phyloP scores from a whole-genome alignment of 768 basidiomycete genomes.

The Leccinum ochraceum region DNA sequence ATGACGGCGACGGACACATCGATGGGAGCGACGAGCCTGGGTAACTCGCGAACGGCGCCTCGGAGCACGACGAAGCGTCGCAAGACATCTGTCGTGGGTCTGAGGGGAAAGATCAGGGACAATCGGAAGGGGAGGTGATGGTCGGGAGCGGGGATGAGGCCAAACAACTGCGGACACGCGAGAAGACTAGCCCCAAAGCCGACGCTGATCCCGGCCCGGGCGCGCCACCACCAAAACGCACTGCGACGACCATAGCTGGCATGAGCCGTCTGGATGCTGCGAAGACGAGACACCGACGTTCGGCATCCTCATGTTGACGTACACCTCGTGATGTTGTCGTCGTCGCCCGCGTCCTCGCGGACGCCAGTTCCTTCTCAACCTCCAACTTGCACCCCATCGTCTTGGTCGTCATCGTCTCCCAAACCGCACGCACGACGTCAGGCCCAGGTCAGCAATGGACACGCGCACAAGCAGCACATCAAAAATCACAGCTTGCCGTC shows the following conservation, averaged over 20 bases:
- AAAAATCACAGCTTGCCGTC: conserved; percentile 39
- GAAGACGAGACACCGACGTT: conserved; percentile 13
- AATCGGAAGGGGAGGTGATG: too few species aligned
- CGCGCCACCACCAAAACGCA: background rate
- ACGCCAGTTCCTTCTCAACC: too few species aligned
- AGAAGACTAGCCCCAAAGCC: too few species aligned
- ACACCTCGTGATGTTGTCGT: background rate
- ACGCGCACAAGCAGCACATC: background rate
- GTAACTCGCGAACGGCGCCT: conserved; percentile 1
- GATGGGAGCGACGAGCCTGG: background rate
- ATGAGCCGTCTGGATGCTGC: background rate
- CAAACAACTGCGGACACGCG: too few species aligned
- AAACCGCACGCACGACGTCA: conserved; percentile 6
- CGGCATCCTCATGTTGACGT: conserved; percentile 13
- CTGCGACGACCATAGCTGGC: background rate
- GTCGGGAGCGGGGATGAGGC: conserved; percentile 16
- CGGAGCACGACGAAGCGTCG: conserved; percentile 8
- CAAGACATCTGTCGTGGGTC: conserved; percentile 15
- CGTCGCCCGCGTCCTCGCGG: background rate
- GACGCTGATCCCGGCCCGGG: too few species aligned
- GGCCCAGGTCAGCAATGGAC: conserved; percentile 17
- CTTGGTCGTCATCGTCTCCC: background rate
- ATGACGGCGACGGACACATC: too few species aligned
- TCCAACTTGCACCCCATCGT: background rate
- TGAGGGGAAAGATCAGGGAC: too few species aligned